phyloP scores from a whole-genome alignment of 306 rosid species.

The Quercus rubra region DNA sequence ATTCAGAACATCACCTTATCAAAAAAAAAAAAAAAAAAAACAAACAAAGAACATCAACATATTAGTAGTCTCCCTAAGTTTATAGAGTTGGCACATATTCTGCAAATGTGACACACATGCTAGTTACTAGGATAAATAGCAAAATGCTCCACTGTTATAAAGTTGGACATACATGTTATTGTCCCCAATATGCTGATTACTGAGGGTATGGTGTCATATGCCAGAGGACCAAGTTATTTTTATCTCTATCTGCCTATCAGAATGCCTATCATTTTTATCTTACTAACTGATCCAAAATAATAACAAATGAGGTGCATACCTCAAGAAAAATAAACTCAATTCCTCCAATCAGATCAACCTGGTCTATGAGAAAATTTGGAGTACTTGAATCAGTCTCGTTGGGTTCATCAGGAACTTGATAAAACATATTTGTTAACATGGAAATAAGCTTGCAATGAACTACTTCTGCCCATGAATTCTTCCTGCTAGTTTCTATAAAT shows the following conservation, averaged over 20 bases:
- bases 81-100: neutral
- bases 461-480: slow-evolving; percentile 93
- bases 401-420: slow-evolving; percentile 62
- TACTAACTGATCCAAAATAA: neutral
- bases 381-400: slow-evolving; percentile 34
- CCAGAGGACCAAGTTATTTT: neutral
- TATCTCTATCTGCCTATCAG: neutral
- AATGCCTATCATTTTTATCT: slow-evolving; percentile 6
- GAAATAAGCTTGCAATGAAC: slow-evolving; percentile 93
- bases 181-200: neutral
- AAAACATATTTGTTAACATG: slow-evolving; percentile 92
- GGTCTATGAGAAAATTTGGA: slow-evolving; percentile 69
- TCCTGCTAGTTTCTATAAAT: slow-evolving; percentile 72
- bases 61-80: neutral
- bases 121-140: neutral
- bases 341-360: slow-evolving; percentile 95
- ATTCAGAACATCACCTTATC: too few relatives aligned
- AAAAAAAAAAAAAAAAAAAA: too few relatives aligned
- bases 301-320: slow-evolving; percentile 46
- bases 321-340: slow-evolving; percentile 77
- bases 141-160: neutral
- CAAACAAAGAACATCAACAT: neutral
- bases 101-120: neutral
- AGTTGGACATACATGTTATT: neutral
- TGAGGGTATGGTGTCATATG: neutral